A percentile compares a stretch with the other conserved stretches of the same genome.
Evolutionary conservation across 345 rosid species (phyloP).

Genomic region (Fremontodendron californicum): DNA sequence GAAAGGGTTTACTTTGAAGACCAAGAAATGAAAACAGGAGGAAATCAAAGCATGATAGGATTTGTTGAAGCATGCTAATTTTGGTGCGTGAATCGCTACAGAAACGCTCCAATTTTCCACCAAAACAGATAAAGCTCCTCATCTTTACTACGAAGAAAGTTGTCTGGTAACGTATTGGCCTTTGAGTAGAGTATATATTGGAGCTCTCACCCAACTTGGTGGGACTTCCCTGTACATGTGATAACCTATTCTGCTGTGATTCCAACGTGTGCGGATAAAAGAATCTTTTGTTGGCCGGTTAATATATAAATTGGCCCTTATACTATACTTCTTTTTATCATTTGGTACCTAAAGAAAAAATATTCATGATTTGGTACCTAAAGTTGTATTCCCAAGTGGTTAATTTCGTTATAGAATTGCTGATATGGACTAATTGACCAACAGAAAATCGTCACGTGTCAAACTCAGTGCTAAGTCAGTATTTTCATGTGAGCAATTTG

Average conservation of each 20-base stretch:
- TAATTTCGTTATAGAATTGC: no score
- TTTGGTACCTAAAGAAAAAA: no score
- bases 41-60: not conserved
- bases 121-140: not conserved
- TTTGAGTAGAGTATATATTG: not conserved
- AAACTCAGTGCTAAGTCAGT: no score
- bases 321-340: no score
- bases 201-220: not conserved
- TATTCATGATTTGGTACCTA: no score
- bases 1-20: constrained; percentile 14
- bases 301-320: no score
- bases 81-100: not conserved
- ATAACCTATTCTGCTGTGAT: not conserved
- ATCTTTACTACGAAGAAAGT: not conserved
- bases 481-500: no score
- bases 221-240: not conserved
- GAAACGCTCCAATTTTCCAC: not conserved
- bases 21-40: not conserved
- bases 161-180: not conserved
- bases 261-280: not conserved
- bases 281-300: not conserved
- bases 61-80: not conserved
- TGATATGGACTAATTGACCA: no score
- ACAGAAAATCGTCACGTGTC: no score
- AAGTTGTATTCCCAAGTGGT: no score